Evolutionary conservation across 352 stramenopile genomes (phyloP), one percentile per base, ranked within the genome.

Genomic region (Globisporangium mamillatum): DNA sequence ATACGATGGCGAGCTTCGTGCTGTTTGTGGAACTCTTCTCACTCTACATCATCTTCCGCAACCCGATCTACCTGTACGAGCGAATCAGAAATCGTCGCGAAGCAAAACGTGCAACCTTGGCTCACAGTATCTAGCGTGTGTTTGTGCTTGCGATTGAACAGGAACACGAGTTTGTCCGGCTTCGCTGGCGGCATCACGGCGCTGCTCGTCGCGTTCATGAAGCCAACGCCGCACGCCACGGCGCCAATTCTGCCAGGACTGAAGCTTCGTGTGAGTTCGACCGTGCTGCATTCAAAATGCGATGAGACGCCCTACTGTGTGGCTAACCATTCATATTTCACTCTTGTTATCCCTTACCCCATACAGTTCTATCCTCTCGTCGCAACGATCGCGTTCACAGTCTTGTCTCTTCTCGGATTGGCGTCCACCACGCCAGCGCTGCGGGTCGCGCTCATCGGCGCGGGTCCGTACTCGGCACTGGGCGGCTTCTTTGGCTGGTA

Each of bases 401-500:
- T 81, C 8, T 78, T 84, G 27, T 84, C 84, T 1, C 57, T 90
- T 22, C 50, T 76, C 14, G 86, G 77, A 0, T 61, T 93, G 2
- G 24, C 64, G 25, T 81, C 79, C 14, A 71, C 73, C 0, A 75
- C 64, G 22, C 55, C 75, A 1, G 63, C 80, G 16, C 52, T 92
- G 46, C 84, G 76, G n/a, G 71, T 70, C 4, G 77, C 82, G 18
- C 68, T 94, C 3, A 68, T 91, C 53, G 86, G 85, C 64, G 85
- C 88, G 27, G 88, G 86, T 0, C 88, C 88, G 14, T 94, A 86
- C 63, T 89, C 88, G 29, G 59, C 89, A 14, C 77, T 92, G 20
- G 88, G 88, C 25, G 82, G 84, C 58, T 96, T 78, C 73, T 89
- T 94, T 64, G 86, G 86, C 14, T 96, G 88, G 88, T 94, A 89